Conservation (phyloP, 176 grass and related monocot species). For the Oryza australiensis region DNA sequence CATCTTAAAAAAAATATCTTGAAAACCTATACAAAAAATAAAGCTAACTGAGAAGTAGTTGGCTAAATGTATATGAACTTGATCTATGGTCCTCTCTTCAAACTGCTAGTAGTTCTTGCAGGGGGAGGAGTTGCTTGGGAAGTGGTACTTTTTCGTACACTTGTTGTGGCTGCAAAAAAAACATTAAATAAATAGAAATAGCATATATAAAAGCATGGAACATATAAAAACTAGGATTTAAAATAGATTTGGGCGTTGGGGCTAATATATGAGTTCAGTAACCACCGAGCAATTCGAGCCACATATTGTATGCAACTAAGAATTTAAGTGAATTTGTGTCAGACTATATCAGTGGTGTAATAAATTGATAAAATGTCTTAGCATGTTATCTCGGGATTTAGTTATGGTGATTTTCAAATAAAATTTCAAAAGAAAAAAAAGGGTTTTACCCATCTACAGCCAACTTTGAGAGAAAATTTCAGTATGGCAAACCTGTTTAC, state of each 20-base stretch:
- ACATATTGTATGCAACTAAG: background rate
- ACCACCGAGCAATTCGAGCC: background rate
- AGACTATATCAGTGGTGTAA: background rate
- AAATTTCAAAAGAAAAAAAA: background rate
- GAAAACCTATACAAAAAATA: conserved; percentile 29
- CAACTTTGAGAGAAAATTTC: background rate
- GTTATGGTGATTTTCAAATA: background rate
- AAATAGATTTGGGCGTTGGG: background rate
- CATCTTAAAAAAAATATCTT: background rate
- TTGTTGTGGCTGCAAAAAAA: conserved; percentile 45
- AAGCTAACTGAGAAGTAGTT: background rate
- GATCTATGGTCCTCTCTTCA: conserved; percentile 54
- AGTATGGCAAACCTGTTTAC: background rate
- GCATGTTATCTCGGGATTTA: background rate
- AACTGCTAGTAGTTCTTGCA: conserved; percentile 42
- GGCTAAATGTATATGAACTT: background rate
- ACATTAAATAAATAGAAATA: conserved; percentile 4
- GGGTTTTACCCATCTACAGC: background rate
- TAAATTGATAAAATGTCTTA: background rate
- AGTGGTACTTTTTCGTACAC: conserved; percentile 41
- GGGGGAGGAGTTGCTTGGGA: conserved; percentile 43
- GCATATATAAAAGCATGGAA: background rate
- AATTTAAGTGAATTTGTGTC: conserved; percentile 8
- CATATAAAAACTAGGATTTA: background rate
- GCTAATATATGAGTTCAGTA: background rate